Conservation (phyloP, 2,329 filamentous ascomycete genomes). For the Epichloe brachyelytri region DNA sequence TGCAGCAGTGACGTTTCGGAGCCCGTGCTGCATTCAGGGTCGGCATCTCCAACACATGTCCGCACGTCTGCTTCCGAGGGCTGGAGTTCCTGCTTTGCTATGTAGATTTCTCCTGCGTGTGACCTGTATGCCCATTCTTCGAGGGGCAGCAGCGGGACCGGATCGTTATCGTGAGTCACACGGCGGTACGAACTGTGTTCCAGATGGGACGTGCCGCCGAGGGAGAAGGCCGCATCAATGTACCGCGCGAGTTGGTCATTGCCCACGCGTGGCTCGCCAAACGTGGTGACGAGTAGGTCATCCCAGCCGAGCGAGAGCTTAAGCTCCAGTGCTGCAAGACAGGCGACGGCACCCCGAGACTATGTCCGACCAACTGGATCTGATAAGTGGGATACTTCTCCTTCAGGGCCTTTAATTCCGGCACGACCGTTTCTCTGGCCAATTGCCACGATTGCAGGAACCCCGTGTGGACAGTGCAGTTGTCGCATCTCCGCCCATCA, state of each 20-base stretch:
- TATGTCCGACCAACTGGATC: conserved; percentile 76
- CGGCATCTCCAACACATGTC: conserved; percentile 58
- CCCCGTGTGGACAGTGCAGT: conserved; percentile 87
- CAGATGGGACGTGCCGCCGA: conserved; percentile 20
- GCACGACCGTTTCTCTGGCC: conserved; percentile 56
- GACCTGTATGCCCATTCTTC: conserved; percentile 77
- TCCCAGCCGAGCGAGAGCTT: conserved; percentile 58
- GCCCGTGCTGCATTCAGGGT: conserved; percentile 58
- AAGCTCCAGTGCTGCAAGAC: conserved; percentile 74
- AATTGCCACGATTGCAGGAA: conserved; percentile 78
- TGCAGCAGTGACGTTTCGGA: conserved; percentile 27
- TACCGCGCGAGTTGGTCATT: conserved; percentile 43
- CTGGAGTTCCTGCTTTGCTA: conserved; percentile 56
- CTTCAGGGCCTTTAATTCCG: conserved; percentile 47
- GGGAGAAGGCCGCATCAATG: conserved; percentile 38
- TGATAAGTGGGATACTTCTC: conserved; percentile 55
- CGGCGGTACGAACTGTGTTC: conserved; percentile 48
- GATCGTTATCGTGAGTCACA: conserved; percentile 77
- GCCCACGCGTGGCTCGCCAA: conserved; percentile 68
- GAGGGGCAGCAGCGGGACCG: conserved; percentile 76
- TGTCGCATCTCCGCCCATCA: conserved; percentile 48
- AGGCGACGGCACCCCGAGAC: conserved; percentile 86
- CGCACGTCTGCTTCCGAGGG: conserved; percentile 56
- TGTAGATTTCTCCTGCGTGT: conserved; percentile 82
- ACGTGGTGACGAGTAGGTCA: conserved; percentile 70